phyloP scores from a whole-genome alignment of 1,139 yeast genomes.

The Taiozyma sp. region DNA sequence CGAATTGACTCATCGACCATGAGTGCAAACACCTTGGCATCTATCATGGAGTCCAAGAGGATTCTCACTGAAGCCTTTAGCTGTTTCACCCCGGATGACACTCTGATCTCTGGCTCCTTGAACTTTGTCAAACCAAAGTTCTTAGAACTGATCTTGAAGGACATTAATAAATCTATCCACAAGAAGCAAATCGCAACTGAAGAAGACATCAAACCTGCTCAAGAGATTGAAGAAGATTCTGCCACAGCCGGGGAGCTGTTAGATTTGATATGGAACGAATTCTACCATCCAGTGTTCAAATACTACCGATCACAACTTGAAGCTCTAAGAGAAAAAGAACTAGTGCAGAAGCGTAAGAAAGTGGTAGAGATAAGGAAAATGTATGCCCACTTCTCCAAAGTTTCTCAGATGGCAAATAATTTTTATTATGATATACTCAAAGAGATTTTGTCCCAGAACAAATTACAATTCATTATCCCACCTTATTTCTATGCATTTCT shows the following conservation, averaged over 20 bases:
- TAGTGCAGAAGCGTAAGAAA: constrained; percentile 20
- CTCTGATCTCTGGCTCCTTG: constrained; percentile 18
- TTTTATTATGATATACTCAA: constrained; percentile 41
- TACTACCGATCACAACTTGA: constrained; percentile 29
- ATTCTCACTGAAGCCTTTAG: constrained; percentile 13
- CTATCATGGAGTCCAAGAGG: constrained; percentile 14
- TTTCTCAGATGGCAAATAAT: constrained; percentile 37
- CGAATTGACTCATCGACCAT: neutral
- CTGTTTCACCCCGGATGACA: constrained; percentile 15
- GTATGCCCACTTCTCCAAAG: constrained; percentile 45
- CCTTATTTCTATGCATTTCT: constrained; percentile 14
- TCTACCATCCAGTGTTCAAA: constrained; percentile 60
- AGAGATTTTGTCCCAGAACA: constrained; percentile 33
- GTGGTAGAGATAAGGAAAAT: constrained; percentile 54
- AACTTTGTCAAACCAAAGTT: constrained; percentile 21
- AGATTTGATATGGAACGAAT: constrained; percentile 51
- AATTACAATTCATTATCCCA: constrained; percentile 32
- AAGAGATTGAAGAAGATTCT: constrained; percentile 6
- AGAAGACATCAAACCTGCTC: constrained; percentile 13
- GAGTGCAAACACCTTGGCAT: constrained; percentile 2
- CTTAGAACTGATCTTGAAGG: constrained; percentile 15
- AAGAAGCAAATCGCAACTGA: constrained; percentile 7
- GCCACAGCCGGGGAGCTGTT: constrained; percentile 27
- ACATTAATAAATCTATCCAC: constrained; percentile 12
- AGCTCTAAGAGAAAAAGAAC: constrained; percentile 22